Evolutionary conservation across 2,329 filamentous ascomycete genomes (phyloP).

Genomic region (Orbilia javanica): DNA sequence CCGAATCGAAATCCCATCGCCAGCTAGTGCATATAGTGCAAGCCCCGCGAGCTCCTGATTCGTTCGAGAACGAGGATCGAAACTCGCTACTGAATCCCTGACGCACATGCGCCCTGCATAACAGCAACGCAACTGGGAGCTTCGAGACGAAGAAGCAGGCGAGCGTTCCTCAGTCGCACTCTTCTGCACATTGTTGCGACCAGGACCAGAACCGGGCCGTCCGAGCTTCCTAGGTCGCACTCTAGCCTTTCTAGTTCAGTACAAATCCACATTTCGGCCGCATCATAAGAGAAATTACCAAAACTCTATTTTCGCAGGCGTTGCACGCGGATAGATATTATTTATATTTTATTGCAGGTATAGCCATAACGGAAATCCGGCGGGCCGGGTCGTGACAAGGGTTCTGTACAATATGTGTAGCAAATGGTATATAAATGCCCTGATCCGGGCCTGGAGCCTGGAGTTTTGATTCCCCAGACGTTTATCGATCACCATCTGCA

Average conservation of each 20-base stretch:
- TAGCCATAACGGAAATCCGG: neutral
- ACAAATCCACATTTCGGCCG: too few relatives aligned
- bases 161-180: neutral
- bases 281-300: constrained; percentile 1
- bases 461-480: neutral
- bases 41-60: neutral
- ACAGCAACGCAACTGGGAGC: neutral
- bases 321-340: neutral
- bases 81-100: neutral
- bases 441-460: neutral
- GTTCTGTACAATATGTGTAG: too few relatives aligned
- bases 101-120: neutral
- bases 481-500: neutral
- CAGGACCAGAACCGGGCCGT: neutral
- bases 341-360: too few relatives aligned
- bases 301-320: neutral
- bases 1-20: neutral
- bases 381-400: neutral
- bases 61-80: neutral
- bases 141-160: constrained; percentile 23
- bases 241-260: neutral
- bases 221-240: neutral
- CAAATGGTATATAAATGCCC: constrained; percentile 1
- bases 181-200: neutral
- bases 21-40: too few relatives aligned